phyloP scores from a whole-genome alignment of 345 rosid species.

The Aquilaria malaccensis region DNA sequence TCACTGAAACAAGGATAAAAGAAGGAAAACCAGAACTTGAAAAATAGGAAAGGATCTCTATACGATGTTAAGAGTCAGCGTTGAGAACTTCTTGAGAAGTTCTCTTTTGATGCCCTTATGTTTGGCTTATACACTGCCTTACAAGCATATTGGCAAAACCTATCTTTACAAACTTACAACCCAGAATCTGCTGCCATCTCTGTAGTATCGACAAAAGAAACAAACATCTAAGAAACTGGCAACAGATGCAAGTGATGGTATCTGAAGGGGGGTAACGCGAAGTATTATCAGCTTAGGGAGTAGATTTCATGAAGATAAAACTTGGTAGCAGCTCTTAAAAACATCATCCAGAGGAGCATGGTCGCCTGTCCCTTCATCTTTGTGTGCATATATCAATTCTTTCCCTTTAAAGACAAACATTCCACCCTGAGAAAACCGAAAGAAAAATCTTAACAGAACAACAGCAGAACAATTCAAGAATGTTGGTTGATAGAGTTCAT shows the following conservation, averaged over 20 bases:
- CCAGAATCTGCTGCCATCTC: too few relatives aligned
- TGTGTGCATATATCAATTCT: constrained; percentile 60
- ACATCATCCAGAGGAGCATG: constrained; percentile 75
- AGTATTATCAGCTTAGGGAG: not conserved
- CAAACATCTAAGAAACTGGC: not conserved
- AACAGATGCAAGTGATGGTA: not conserved
- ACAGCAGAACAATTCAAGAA: not conserved
- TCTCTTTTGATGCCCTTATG: too few relatives aligned
- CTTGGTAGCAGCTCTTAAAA: constrained; percentile 46
- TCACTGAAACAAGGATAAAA: too few relatives aligned
- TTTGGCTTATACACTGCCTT: too few relatives aligned
- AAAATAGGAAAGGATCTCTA: too few relatives aligned
- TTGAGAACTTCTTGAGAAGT: too few relatives aligned
- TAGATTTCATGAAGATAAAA: constrained; percentile 23
- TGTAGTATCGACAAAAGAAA: too few relatives aligned
- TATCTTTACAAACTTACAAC: too few relatives aligned
- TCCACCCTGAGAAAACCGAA: constrained; percentile 51
- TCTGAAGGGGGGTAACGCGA: constrained; percentile 6
- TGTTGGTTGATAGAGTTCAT: not conserved
- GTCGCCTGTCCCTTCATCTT: constrained; percentile 80
- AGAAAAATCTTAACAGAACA: not conserved
- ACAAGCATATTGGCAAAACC: too few relatives aligned
- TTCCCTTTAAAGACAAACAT: constrained; percentile 87
- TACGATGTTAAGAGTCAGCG: too few relatives aligned
- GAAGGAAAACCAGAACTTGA: too few relatives aligned